Evolutionary conservation across 345 rosid genomes (phyloP).

Genomic region (Ceriops zippeliana): DNA sequence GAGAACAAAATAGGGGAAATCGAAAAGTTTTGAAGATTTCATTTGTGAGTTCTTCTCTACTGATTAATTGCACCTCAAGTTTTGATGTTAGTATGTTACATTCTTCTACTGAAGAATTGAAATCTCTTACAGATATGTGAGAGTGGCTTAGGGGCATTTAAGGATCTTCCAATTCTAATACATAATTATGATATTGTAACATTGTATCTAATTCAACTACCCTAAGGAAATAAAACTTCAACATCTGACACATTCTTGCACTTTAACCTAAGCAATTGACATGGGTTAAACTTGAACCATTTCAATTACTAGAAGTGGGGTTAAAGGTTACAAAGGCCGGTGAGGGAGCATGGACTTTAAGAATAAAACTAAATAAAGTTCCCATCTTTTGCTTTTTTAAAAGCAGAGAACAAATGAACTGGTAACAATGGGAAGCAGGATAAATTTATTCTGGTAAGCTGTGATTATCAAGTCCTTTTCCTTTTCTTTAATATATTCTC

Average conservation of each 20-base stretch:
- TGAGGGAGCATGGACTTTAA: neutral
- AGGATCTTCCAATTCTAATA: conserved; percentile 14
- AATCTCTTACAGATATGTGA: too few relatives aligned
- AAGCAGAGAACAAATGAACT: neutral
- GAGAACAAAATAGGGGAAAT: neutral
- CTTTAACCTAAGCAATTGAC: neutral
- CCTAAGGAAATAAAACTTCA: conserved; percentile 20
- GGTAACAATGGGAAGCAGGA: neutral
- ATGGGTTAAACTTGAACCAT: neutral
- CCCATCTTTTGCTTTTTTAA: conserved; percentile 3
- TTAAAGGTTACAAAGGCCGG: neutral
- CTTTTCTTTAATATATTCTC: conserved; percentile 32
- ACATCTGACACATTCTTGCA: conserved; percentile 8
- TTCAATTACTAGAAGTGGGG: too few relatives aligned
- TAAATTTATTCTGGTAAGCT: conserved; percentile 40
- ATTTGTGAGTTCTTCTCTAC: neutral
- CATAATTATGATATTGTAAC: conserved; percentile 14
- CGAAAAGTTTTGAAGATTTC: neutral
- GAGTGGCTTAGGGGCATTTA: neutral
- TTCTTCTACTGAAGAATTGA: neutral
- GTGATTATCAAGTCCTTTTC: conserved; percentile 36
- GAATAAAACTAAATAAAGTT: neutral
- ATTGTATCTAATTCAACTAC: conserved; percentile 25
- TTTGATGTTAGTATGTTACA: neutral
- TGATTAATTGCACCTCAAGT: neutral